These are phyloP conservation scores for Ophiobolus disseminans DNA, from an alignment of 2,329 filamentous ascomycete species.

Conservation along the genomic window DNA sequence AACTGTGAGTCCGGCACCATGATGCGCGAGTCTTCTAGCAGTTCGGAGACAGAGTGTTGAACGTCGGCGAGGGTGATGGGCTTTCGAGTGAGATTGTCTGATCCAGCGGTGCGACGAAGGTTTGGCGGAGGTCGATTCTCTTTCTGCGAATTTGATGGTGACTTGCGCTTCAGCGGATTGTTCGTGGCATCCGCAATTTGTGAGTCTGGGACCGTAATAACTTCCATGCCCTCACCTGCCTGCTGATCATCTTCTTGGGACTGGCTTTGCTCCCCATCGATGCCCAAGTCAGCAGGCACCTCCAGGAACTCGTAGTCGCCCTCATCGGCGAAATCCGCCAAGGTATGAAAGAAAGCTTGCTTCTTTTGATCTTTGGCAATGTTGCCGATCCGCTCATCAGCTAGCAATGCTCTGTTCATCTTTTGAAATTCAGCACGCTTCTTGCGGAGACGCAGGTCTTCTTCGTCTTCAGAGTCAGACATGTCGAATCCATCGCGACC, in stretches of 20 bases:
- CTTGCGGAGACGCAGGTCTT: slow-evolving; percentile 76
- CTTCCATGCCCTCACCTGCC: slow-evolving; percentile 19
- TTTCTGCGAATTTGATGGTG: slow-evolving; percentile 51
- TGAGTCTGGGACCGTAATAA: slow-evolving; percentile 47
- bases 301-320: slow-evolving; percentile 80
- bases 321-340: slow-evolving; percentile 77
- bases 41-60: slow-evolving; percentile 79
- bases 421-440: slow-evolving; percentile 89
- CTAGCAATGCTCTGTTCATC: slow-evolving; percentile 86
- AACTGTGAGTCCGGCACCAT: slow-evolving; percentile 63
- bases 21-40: slow-evolving; percentile 71
- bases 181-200: slow-evolving; percentile 38
- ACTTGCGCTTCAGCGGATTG: slow-evolving; percentile 50
- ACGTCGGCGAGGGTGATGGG: slow-evolving; percentile 81
- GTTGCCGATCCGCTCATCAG: slow-evolving; percentile 88
- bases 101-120: slow-evolving; percentile 65
- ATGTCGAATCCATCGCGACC: slow-evolving; percentile 70
- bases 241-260: slow-evolving; percentile 18
- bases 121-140: slow-evolving; percentile 62
- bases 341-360: slow-evolving; percentile 85
- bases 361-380: slow-evolving; percentile 90
- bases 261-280: slow-evolving; percentile 39
- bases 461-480: slow-evolving; percentile 89
- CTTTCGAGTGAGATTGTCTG: slow-evolving; percentile 63
- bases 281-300: slow-evolving; percentile 49